These are phyloP conservation scores for Immersiella caudata DNA, from an alignment of 495 filamentous ascomycete genomes.

Conservation along the genomic window DNA sequence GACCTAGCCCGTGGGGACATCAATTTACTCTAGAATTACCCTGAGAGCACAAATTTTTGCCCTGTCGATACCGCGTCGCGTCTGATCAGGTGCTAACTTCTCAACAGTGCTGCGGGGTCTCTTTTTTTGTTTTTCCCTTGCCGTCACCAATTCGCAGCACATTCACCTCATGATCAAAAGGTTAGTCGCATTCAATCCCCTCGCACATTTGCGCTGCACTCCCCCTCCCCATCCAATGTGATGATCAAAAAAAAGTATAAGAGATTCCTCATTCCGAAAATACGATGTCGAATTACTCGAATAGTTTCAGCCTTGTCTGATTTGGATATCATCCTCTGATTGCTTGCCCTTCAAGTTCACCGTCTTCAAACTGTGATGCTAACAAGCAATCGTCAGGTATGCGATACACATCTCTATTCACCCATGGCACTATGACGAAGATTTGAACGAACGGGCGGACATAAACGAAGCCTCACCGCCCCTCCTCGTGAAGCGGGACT, in stretches of 20 bases:
- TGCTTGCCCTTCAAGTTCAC: slow-evolving; percentile 35
- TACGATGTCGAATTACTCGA: slow-evolving; percentile 71
- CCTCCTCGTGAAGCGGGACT: slow-evolving; percentile 69
- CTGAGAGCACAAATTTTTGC: slow-evolving; percentile 55
- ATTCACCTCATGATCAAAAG: slow-evolving; percentile 52
- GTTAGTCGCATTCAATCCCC: slow-evolving; percentile 49
- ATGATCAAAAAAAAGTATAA: slow-evolving; percentile 86
- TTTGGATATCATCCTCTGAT: slow-evolving; percentile 29
- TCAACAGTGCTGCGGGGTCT: slow-evolving; percentile 30
- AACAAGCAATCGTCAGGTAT: slow-evolving; percentile 58
- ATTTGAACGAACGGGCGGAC: slow-evolving; percentile 99
- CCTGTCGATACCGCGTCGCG: slow-evolving; percentile 17
- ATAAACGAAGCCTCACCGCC: slow-evolving; percentile 70
- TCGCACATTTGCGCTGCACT: slow-evolving; percentile 14
- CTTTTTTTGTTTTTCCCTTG: slow-evolving; percentile 8
- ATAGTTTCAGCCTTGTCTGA: slow-evolving; percentile 99
- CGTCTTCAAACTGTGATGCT: slow-evolving; percentile 35
- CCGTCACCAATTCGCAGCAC: slow-evolving; percentile 1
- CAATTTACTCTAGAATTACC: slow-evolving; percentile 66
- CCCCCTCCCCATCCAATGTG: slow-evolving; percentile 52
- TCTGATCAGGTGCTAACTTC: slow-evolving; percentile 26
- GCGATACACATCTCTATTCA: slow-evolving; percentile 39
- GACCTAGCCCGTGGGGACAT: slow-evolving; percentile 70
- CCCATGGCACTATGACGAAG: slow-evolving; percentile 72
- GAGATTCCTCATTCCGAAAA: slow-evolving; percentile 97